Evolutionary conservation across 1,284 basidiomycete genomes (phyloP).

Genomic region (Naganishia albida): DNA sequence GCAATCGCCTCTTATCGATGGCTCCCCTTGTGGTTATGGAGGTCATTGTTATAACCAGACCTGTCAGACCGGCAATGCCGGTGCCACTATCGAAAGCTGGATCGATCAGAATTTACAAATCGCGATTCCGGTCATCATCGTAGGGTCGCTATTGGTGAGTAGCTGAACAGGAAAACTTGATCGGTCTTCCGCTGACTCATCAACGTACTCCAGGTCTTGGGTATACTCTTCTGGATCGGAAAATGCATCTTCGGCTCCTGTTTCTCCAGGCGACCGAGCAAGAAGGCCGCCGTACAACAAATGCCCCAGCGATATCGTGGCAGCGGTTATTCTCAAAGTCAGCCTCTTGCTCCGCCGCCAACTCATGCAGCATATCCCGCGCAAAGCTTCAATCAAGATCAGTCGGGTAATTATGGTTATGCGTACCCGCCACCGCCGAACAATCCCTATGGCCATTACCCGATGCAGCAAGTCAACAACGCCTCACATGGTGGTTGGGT

Average conservation of each 20-base stretch:
- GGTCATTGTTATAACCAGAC: conserved; percentile 62
- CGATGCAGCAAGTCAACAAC: conserved; percentile 18
- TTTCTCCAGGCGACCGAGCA: conserved; percentile 29
- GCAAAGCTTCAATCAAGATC: conserved; percentile 10
- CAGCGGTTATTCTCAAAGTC: conserved; percentile 15
- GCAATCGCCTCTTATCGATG: conserved; percentile 74
- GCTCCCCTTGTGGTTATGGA: conserved; percentile 74
- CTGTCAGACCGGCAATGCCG: conserved; percentile 66
- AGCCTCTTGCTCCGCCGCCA: conserved; percentile 1
- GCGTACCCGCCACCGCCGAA: conserved; percentile 13
- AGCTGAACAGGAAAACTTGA: neutral
- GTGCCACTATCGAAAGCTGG: conserved; percentile 68
- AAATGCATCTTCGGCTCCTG: conserved; percentile 45
- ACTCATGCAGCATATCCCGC: conserved; percentile 13
- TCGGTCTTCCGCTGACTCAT: neutral
- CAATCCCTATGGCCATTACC: conserved; percentile 3
- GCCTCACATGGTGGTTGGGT: conserved; percentile 38
- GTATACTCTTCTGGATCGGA: conserved; percentile 46
- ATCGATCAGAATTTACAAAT: conserved; percentile 76
- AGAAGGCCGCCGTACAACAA: neutral
- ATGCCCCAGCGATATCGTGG: conserved; percentile 1
- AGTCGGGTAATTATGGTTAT: conserved; percentile 23
- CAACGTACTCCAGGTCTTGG: conserved; percentile 39
- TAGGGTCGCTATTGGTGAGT: conserved; percentile 63
- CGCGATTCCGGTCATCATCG: conserved; percentile 74